Conservation (phyloP, 257 asterid genomes). For the Nicotiana obtusifolia region DNA sequence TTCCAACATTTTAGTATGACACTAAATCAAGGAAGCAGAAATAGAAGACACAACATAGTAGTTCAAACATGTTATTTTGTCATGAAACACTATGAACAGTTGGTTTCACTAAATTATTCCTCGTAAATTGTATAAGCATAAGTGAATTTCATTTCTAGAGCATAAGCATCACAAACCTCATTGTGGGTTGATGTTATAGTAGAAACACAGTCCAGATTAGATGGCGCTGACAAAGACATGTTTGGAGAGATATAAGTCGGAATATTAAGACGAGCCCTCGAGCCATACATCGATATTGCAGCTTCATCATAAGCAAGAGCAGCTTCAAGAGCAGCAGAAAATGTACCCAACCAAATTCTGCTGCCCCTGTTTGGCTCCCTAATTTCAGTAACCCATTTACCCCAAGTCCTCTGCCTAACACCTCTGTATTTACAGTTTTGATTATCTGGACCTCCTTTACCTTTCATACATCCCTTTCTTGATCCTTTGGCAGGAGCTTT, state of each 20-base stretch:
- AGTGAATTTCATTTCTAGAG: too few relatives aligned
- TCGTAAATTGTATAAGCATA: too few relatives aligned
- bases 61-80: too few relatives aligned
- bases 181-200: background rate
- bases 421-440: slow-evolving; percentile 22
- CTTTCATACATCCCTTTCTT: slow-evolving; percentile 35
- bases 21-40: too few relatives aligned
- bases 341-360: slow-evolving; percentile 33
- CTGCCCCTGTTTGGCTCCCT: slow-evolving; percentile 27
- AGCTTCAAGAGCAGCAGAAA: slow-evolving; percentile 22
- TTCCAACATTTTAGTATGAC: too few relatives aligned
- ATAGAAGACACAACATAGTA: too few relatives aligned
- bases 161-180: background rate
- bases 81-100: too few relatives aligned
- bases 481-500: slow-evolving; percentile 32
- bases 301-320: slow-evolving; percentile 34
- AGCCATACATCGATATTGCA: too few relatives aligned
- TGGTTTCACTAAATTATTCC: too few relatives aligned
- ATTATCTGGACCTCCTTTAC: slow-evolving; percentile 24
- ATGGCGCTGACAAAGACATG: background rate
- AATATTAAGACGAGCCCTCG: too few relatives aligned
- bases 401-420: slow-evolving; percentile 38
- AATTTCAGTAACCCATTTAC: slow-evolving; percentile 40
- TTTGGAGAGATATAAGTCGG: background rate
- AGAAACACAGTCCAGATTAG: background rate